Evolutionary conservation across 805 yeast species (phyloP).

Genomic region (Candida peoriensis): DNA sequence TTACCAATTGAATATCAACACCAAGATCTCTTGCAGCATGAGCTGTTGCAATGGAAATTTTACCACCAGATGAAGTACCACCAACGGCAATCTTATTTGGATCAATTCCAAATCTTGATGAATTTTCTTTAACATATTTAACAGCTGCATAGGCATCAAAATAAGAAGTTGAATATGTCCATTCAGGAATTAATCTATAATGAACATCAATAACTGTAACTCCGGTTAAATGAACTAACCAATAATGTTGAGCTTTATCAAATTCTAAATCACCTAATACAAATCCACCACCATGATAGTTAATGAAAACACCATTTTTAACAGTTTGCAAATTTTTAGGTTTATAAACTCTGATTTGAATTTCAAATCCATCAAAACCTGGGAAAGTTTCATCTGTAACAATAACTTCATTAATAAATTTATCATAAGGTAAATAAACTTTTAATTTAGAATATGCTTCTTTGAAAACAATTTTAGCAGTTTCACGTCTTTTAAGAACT

Average conservation of each 20-base stretch:
- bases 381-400: background rate
- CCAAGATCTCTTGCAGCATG: background rate
- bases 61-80: conserved; percentile 4
- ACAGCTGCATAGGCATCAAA: conserved; percentile 34
- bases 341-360: background rate
- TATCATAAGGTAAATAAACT: background rate
- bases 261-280: conserved; percentile 1
- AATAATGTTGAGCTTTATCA: conserved; percentile 1
- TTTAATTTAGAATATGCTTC: too few relatives aligned
- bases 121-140: background rate
- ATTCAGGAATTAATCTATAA: conserved; percentile 44
- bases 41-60: background rate
- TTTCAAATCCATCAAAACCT: conserved; percentile 1
- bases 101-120: conserved; percentile 1
- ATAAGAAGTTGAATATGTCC: conserved; percentile 40
- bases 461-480: too few relatives aligned
- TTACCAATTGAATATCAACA: background rate
- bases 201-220: conserved; percentile 36
- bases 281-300: conserved; percentile 9
- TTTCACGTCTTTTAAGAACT: background rate
- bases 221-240: conserved; percentile 5
- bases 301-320: conserved; percentile 1
- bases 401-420: background rate
- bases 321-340: background rate
- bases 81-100: conserved; percentile 1